These are phyloP conservation scores for Notholithocarpus densiflorus DNA, from an alignment of 306 rosid species.

Conservation along the genomic window DNA sequence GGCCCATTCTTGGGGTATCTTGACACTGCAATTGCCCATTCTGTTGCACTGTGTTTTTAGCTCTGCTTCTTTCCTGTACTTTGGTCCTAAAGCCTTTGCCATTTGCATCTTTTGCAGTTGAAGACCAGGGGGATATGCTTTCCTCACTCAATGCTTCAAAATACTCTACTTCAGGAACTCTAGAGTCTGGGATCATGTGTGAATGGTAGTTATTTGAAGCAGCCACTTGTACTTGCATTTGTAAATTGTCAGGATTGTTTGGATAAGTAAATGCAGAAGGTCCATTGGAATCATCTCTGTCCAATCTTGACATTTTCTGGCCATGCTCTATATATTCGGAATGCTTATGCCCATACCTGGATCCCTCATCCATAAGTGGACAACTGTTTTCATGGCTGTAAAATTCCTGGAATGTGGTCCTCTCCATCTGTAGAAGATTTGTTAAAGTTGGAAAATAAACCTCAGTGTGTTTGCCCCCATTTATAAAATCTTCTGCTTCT, in stretches of 20 bases:
- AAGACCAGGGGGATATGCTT: conserved; percentile 46
- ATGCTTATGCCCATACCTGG: conserved; percentile 34
- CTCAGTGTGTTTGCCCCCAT: conserved; percentile 30
- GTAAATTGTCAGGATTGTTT: conserved; percentile 37
- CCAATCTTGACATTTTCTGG: conserved; percentile 31
- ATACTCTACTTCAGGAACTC: conserved; percentile 33
- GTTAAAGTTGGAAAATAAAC: conserved; percentile 32
- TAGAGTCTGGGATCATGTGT: conserved; percentile 23
- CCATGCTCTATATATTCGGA: conserved; percentile 17
- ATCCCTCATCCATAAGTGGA: conserved; percentile 35
- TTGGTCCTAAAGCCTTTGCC: conserved; percentile 30
- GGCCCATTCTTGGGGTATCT: conserved; percentile 35
- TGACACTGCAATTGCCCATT: conserved; percentile 26
- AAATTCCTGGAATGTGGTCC: conserved; percentile 50
- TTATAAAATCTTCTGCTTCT: conserved; percentile 57
- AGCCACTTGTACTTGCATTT: conserved; percentile 32
- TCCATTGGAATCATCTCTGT: conserved; percentile 30
- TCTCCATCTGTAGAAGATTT: conserved; percentile 33
- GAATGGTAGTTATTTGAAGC: conserved; percentile 36
- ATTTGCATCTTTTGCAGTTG: conserved; percentile 32
- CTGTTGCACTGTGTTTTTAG: conserved; percentile 30
- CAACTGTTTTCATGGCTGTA: conserved; percentile 43
- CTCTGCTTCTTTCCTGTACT: conserved; percentile 29
- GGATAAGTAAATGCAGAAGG: conserved; percentile 35
- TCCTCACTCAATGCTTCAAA: conserved; percentile 50